These are phyloP conservation scores for Hypoxylon sp. DNA, from an alignment of 2,329 filamentous ascomycete species.

Conservation along the genomic window DNA sequence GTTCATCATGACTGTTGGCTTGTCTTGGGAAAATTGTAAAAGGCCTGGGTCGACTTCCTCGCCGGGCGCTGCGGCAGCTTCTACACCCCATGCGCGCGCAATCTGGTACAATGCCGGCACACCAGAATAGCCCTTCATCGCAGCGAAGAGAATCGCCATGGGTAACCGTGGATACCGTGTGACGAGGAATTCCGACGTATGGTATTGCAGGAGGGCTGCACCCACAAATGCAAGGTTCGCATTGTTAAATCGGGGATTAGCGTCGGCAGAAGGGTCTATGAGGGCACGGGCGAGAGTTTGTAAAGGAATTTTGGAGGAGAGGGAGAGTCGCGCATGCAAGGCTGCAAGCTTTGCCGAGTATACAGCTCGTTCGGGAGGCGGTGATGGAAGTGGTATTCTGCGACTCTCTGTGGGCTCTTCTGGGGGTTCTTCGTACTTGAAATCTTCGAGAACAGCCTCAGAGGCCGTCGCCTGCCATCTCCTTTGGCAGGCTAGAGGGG, in stretches of 20 bases:
- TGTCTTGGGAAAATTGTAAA: constrained; percentile 79
- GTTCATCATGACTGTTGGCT: constrained; percentile 61
- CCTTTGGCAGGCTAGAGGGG: constrained; percentile 44
- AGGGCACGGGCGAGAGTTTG: constrained; percentile 89
- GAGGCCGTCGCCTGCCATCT: constrained; percentile 47
- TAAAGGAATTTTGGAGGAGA: constrained; percentile 85
- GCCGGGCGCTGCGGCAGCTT: constrained; percentile 87
- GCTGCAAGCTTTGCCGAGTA: constrained; percentile 91
- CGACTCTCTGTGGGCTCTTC: constrained; percentile 49
- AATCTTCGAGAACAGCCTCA: constrained; percentile 49
- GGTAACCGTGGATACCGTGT: constrained; percentile 93
- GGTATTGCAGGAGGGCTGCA: constrained; percentile 86
- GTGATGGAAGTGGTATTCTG: constrained; percentile 73
- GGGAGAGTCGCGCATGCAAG: constrained; percentile 87
- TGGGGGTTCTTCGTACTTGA: constrained; percentile 38
- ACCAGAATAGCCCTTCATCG: constrained; percentile 87
- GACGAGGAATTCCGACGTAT: constrained; percentile 88
- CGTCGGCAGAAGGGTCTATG: constrained; percentile 87
- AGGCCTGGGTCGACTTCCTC: constrained; percentile 92
- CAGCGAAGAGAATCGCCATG: constrained; percentile 87
- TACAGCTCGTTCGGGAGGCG: constrained; percentile 75
- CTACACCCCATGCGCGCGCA: constrained; percentile 90
- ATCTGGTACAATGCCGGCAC: constrained; percentile 80
- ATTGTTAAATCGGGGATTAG: constrained; percentile 88
- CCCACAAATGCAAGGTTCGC: constrained; percentile 85